Evolutionary conservation across 2,329 filamentous ascomycete species (phyloP).

Genomic region (Ceratocystis ficicola): DNA sequence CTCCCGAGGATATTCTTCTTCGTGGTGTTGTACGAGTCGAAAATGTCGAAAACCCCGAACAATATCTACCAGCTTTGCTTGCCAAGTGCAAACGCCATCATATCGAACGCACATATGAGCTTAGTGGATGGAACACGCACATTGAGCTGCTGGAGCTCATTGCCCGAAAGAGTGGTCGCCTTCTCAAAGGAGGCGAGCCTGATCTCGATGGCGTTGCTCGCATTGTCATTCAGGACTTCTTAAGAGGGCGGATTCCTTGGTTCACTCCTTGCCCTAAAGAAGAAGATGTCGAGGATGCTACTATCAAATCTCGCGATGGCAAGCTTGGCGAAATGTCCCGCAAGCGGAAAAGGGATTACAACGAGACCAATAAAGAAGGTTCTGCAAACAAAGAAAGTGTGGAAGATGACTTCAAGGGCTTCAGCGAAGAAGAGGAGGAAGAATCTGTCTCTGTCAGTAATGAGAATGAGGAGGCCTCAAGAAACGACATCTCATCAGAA

Average conservation of each 20-base stretch:
- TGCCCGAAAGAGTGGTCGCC: constrained; percentile 71
- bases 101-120: constrained; percentile 82
- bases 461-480: constrained; percentile 4
- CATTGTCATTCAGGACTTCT: constrained; percentile 93
- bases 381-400: constrained; percentile 27
- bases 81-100: constrained; percentile 72
- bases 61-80: constrained; percentile 81
- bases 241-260: constrained; percentile 92
- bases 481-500: neutral
- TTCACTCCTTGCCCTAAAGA: constrained; percentile 65
- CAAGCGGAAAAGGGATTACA: constrained; percentile 57
- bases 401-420: constrained; percentile 37
- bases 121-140: constrained; percentile 64
- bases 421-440: constrained; percentile 32
- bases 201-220: constrained; percentile 92
- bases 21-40: constrained; percentile 88
- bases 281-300: constrained; percentile 34
- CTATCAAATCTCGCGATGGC: constrained; percentile 60
- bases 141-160: constrained; percentile 78
- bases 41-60: constrained; percentile 90
- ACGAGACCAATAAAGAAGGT: constrained; percentile 32
- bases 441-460: constrained; percentile 27
- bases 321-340: constrained; percentile 75
- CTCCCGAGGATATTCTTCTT: constrained; percentile 75
- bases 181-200: constrained; percentile 86